Evolutionary conservation across 148 eudicot genomes (phyloP).

Genomic region (Camellia lanceoleosa): DNA sequence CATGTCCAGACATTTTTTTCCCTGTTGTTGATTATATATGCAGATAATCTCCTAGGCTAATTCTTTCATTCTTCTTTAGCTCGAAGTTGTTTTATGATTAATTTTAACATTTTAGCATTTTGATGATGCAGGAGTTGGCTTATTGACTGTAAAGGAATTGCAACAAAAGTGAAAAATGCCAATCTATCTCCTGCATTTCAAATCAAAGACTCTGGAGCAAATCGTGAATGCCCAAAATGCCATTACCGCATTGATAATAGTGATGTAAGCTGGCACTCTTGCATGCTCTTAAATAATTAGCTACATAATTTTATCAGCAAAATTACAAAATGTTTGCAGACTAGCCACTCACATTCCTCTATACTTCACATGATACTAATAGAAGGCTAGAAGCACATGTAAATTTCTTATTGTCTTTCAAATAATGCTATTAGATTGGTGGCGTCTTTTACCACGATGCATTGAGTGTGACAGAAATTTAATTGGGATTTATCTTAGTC

Average conservation of each 20-base stretch:
- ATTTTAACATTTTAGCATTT: neutral
- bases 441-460: neutral
- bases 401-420: neutral
- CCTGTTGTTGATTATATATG: neutral
- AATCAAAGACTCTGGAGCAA: constrained; percentile 70
- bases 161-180: constrained; percentile 68
- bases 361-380: neutral
- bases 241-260: constrained; percentile 61
- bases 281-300: neutral
- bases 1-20: neutral
- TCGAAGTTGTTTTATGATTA: neutral
- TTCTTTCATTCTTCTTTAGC: neutral
- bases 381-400: neutral
- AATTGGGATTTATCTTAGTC: neutral
- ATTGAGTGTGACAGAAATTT: neutral
- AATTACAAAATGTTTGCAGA: neutral
- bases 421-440: neutral
- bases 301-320: neutral
- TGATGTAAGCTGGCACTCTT: constrained; percentile 54
- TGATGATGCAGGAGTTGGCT: constrained; percentile 65
- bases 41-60: neutral
- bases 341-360: neutral
- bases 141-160: constrained; percentile 61
- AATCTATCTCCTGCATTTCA: constrained; percentile 36
- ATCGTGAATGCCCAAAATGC: constrained; percentile 79